Conservation (phyloP, 768 basidiomycete species). For the Cystobasidium tubakii region DNA sequence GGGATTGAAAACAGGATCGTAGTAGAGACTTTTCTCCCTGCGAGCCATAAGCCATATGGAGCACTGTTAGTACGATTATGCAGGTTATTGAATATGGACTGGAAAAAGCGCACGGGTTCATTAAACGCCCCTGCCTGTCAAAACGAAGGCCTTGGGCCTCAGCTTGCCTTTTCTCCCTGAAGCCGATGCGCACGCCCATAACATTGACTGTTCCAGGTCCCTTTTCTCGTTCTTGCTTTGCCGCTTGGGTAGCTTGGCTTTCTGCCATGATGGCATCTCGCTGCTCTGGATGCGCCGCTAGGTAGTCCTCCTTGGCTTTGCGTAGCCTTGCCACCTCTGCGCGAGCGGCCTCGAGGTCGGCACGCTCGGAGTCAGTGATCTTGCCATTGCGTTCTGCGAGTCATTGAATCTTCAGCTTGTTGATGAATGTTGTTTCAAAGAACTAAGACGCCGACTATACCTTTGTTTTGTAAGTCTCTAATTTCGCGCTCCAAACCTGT, state of each 20-base stretch:
- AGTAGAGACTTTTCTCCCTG: constrained; percentile 71
- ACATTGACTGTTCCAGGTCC: constrained; percentile 28
- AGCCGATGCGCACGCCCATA: neutral
- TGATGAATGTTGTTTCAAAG: too few relatives aligned
- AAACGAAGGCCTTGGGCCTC: constrained; percentile 53
- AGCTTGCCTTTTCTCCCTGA: constrained; percentile 6
- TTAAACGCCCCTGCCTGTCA: constrained; percentile 73
- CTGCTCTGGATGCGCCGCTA: constrained; percentile 77
- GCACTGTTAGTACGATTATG: too few relatives aligned
- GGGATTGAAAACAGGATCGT: constrained; percentile 87
- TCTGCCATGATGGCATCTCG: constrained; percentile 49
- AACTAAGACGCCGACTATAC: constrained; percentile 28
- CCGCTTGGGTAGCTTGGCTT: constrained; percentile 38
- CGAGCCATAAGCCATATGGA: too few relatives aligned
- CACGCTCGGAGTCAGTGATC: constrained; percentile 54
- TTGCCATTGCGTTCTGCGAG: constrained; percentile 40
- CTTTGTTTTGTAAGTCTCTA: constrained; percentile 44
- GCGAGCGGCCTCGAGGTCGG: constrained; percentile 67
- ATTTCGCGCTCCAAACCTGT: constrained; percentile 79
- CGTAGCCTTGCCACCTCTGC: constrained; percentile 70
- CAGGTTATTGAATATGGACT: neutral
- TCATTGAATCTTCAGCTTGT: neutral
- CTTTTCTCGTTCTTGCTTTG: constrained; percentile 57
- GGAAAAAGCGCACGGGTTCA: constrained; percentile 58
- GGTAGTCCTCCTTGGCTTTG: constrained; percentile 78